phyloP scores from a whole-genome alignment of 192 early-diverging fungal species.

The Mortierella alpina region DNA sequence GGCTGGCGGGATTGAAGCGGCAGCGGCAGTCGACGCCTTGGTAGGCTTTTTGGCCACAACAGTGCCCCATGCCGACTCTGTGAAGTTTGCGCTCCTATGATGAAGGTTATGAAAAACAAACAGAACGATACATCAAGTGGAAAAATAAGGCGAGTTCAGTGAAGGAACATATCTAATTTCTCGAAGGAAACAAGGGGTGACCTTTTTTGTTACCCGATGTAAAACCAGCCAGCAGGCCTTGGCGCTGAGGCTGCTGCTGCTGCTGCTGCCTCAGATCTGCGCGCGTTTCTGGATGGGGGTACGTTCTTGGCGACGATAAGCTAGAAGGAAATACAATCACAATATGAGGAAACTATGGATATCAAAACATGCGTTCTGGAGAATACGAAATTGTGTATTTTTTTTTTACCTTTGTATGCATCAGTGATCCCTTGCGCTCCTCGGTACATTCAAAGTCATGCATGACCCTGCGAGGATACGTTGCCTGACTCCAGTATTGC shows the following conservation, averaged over 20 bases:
- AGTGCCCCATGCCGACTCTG: constrained; percentile 48
- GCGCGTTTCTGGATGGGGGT: background rate
- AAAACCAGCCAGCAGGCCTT: constrained; percentile 35
- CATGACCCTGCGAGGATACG: constrained; percentile 29
- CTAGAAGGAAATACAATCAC: background rate
- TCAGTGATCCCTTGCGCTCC: constrained; percentile 15
- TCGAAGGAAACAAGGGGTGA: background rate
- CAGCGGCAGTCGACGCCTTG: constrained; percentile 21
- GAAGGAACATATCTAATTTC: background rate
- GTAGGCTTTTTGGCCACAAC: constrained; percentile 4
- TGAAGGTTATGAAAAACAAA: too few species aligned
- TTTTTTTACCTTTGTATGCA: constrained; percentile 48
- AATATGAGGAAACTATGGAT: too few species aligned
- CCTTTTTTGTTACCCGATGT: constrained; percentile 30
- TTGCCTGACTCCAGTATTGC: constrained; percentile 14
- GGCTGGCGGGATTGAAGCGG: background rate
- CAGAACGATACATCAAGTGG: background rate
- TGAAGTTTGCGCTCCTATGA: constrained; percentile 42
- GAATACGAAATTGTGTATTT: too few species aligned
- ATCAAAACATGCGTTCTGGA: too few species aligned
- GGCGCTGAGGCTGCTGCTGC: background rate
- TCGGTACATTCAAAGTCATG: constrained; percentile 44
- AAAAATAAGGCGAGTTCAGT: background rate
- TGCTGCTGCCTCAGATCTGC: background rate
- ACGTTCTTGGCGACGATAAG: constrained; percentile 7